A percentile compares a stretch with the other conserved stretches of the same genome.
Conservation (phyloP, 495 filamentous ascomycete genomes). For the Chlorociboria aeruginascens region DNA sequence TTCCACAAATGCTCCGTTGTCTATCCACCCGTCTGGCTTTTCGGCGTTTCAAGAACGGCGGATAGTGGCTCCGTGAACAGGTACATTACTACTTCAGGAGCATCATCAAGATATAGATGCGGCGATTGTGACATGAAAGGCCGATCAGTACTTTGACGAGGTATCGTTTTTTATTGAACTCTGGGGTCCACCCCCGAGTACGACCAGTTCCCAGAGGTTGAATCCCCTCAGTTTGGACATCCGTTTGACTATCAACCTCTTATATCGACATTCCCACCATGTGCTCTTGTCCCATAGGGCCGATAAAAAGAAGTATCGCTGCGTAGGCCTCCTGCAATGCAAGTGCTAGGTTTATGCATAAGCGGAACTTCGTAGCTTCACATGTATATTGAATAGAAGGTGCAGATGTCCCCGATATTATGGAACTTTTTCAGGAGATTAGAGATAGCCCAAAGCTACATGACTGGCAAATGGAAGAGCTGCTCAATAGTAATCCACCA, state of each 20-base stretch:
- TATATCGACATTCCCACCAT: constrained; percentile 4
- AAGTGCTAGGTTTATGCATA: neutral
- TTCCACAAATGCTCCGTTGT: neutral
- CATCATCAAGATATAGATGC: neutral
- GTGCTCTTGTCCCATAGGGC: neutral
- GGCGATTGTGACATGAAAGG: too few species aligned
- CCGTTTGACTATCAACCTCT: constrained; percentile 1
- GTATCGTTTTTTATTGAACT: too few species aligned
- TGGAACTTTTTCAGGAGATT: constrained; percentile 3
- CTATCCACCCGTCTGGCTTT: neutral
- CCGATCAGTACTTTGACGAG: too few species aligned
- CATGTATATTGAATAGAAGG: too few species aligned
- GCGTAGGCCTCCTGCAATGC: neutral
- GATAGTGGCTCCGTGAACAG: neutral
- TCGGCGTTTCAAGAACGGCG: neutral
- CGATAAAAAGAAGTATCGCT: neutral
- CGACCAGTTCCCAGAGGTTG: too few species aligned
- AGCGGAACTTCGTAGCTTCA: too few species aligned
- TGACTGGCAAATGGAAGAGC: constrained; percentile 1
- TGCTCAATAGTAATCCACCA: neutral
- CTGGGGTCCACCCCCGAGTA: too few species aligned
- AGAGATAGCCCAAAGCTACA: constrained; percentile 5
- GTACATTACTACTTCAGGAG: neutral
- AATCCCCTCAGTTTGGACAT: too few species aligned
- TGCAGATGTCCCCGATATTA: constrained; percentile 4